Base-by-base conservation (phyloP, 768 basidiomycete genomes). In the Rubroboletus satanas region DNA sequence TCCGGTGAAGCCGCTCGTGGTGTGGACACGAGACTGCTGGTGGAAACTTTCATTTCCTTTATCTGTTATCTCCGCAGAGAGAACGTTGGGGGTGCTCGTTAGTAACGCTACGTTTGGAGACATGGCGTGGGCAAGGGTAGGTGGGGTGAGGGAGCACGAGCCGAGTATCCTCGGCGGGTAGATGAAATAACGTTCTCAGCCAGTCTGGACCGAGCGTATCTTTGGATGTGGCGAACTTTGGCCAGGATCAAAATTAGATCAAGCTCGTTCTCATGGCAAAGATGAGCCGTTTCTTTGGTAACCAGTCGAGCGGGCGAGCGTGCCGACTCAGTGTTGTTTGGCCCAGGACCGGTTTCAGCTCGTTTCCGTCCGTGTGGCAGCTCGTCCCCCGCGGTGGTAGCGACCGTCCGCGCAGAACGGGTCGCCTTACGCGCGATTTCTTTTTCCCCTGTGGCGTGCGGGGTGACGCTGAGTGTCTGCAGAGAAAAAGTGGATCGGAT, bases 1-100 rank as follows among this genome's bases (percentile, higher is more conserved):
- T 46, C 56, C 52, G 52, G 21, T 46, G 36, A 52, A 12, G 51
- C 38, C 42, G 51, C 56, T 39, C 39, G 52, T 41, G 44, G 51
- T 43, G 52, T 31, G 36, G 18, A 42, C 51, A 43, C 23, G 35
- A 49, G 48, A 53, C 37, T 10, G 48, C 45, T 28, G 52, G 43
- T 29, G 38, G 45, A 46, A 28, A 26, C 15, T n/a, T 52, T 33
- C 26, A 48, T 57, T 57, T 58, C 57, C 61, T 61, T 29, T 42
- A 4, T 49, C 37, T 39, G 38, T 49, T 69, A 68, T 71, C 58
- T 69, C 67, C 69, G 65, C 66, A 56, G 43, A 56, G n/a, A n/a
- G n/a, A n/a, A n/a, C n/a, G n/a, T n/a, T 56, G 45, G 57, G 66
- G 66, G 62, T 52, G 26, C 35, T 21, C 7, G 50, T 67, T 59